Evolutionary conservation across 108 stramenopile species (phyloP), one percentile per base, ranked within the genome.

Genomic region (Skeletonema potamos): DNA sequence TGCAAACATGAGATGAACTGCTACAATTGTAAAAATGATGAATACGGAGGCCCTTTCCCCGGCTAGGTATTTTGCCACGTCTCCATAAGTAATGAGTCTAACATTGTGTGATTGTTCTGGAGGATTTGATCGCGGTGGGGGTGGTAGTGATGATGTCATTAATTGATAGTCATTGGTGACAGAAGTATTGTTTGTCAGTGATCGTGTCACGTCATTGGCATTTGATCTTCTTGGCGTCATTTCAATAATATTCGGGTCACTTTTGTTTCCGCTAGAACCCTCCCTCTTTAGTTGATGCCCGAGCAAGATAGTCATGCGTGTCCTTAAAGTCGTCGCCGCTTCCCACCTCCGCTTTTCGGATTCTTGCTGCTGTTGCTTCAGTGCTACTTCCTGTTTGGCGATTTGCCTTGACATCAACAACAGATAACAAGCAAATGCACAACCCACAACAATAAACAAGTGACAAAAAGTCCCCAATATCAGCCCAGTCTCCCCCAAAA

Each of bases 1-100:
- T 3, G 81, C 76, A 58, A 82, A 82, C 77, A 82, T 77, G 39
- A 82, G 61, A 68, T 82, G 81, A 11, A 77, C 77, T 27, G 51
- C 29, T n/a, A 82, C 72, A n/a, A 82, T 71, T 10, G 74, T 70
- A 43, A 74, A 76, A 34, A 74, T 57, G 24, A 78, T 57, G 41
- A 74, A 48, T 54, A 67, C 54, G 20, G 77, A 60, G 0, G 76
- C 66, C 2, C 48, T 60, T 39, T 66, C 56, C 11, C 81, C 81
- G 17, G 66, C 67, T 8, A 82, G 60, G 29, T 67, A 76, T 27
- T 74, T 74, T 18, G 65, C 81, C 30, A 82, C 77, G 58, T 82
- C 81, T 13, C 81, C 74, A 22, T 82, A 82, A n/a, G 81, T 82
- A n/a, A 82, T 59, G 0, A 82, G 65, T 59, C 80, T 62, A 8